Evolutionary conservation across 352 stramenopile genomes (phyloP).

Genomic region (Globisporangium cylindrosporum): DNA sequence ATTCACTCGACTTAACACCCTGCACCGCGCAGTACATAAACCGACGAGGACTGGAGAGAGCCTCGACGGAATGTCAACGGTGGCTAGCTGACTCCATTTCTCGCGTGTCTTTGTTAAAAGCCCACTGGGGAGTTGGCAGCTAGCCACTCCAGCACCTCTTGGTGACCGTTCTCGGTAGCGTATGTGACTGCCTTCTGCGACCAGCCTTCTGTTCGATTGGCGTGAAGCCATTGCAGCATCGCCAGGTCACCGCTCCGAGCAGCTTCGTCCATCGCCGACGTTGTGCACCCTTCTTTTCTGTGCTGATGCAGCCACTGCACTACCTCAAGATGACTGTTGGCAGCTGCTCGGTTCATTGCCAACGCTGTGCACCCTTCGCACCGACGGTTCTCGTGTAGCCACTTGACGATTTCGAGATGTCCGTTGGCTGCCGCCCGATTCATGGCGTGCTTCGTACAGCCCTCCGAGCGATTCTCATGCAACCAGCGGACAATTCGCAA

Average conservation of each 20-base stretch:
- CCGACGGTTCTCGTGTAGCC: conserved; percentile 2
- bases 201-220: conserved; percentile 8
- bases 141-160: neutral
- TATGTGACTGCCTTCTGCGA: neutral
- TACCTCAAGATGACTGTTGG: conserved; percentile 7
- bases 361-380: conserved; percentile 8
- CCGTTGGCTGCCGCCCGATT: neutral
- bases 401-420: conserved; percentile 6
- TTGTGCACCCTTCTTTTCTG: conserved; percentile 6
- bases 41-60: no score
- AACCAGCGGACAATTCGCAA: neutral
- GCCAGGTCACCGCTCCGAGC: conserved; percentile 2
- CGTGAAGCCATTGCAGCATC: conserved; percentile 13
- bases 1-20: no score
- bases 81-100: no score
- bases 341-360: conserved; percentile 9
- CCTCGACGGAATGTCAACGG: no score
- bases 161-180: neutral
- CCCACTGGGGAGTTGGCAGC: neutral
- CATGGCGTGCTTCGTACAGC: conserved; percentile 7
- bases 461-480: conserved; percentile 1
- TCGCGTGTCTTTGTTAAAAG: neutral
- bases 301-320: conserved; percentile 11
- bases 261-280: conserved; percentile 10
- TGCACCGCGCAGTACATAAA: no score